Conservation (phyloP, 805 yeast species). For the Candida orba region DNA sequence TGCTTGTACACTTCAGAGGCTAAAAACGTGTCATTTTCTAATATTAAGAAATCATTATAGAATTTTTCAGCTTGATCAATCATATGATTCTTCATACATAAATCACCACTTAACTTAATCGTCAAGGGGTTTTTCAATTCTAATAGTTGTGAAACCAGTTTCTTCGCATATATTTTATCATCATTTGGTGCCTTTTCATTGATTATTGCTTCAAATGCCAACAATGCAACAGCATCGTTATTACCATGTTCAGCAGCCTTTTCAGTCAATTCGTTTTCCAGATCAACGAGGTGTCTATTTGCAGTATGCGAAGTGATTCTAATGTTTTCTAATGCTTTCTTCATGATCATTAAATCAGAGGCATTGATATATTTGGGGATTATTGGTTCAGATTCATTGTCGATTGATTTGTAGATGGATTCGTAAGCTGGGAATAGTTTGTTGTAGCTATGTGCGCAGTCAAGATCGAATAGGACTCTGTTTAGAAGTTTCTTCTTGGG, state of each 20-base stretch:
- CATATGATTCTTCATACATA: constrained; percentile 46
- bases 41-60: constrained; percentile 49
- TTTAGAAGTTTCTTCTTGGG: constrained; percentile 56
- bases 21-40: constrained; percentile 50
- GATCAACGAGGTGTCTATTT: constrained; percentile 45
- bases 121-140: constrained; percentile 64
- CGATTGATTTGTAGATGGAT: constrained; percentile 41
- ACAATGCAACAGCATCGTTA: constrained; percentile 68
- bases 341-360: constrained; percentile 59
- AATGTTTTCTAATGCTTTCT: constrained; percentile 55
- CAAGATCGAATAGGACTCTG: constrained; percentile 57
- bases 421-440: constrained; percentile 49
- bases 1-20: constrained; percentile 69
- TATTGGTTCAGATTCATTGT: constrained; percentile 20
- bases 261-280: constrained; percentile 73
- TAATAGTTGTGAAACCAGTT: constrained; percentile 50
- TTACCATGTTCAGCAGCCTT: constrained; percentile 79
- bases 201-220: constrained; percentile 60
- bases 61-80: constrained; percentile 49
- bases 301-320: constrained; percentile 54
- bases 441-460: constrained; percentile 45
- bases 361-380: constrained; percentile 45
- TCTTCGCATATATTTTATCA: constrained; percentile 57
- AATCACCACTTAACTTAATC: constrained; percentile 72
- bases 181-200: constrained; percentile 34